Evolutionary conservation across 805 yeast genomes (phyloP).

Genomic region (Monosporozyma unispora): DNA sequence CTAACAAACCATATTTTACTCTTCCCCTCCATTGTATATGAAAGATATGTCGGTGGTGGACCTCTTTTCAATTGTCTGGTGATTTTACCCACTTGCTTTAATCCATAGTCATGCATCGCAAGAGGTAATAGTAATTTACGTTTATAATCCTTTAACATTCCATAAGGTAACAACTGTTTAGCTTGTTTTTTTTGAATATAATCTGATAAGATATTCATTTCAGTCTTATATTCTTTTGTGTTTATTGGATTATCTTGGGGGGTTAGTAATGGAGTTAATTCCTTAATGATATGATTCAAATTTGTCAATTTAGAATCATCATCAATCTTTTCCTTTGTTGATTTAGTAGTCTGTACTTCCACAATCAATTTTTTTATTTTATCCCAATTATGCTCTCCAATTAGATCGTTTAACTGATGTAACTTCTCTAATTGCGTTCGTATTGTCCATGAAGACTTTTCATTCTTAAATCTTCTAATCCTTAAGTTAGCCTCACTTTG

Average conservation of each 20-base stretch:
- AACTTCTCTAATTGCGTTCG: slow-evolving; percentile 11
- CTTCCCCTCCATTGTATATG: slow-evolving; percentile 20
- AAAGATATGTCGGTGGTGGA: slow-evolving; percentile 17
- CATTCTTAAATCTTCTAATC: slow-evolving; percentile 12
- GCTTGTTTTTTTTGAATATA: slow-evolving; percentile 13
- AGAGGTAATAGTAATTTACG: slow-evolving; percentile 17
- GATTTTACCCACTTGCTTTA: slow-evolving; percentile 11
- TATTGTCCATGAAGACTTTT: slow-evolving; percentile 24
- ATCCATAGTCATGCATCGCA: slow-evolving; percentile 21
- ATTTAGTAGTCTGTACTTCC: not conserved
- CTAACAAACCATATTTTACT: slow-evolving; percentile 26
- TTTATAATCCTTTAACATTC: slow-evolving; percentile 12
- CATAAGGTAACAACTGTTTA: slow-evolving; percentile 10
- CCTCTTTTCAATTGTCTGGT: slow-evolving; percentile 19
- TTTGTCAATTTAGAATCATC: not conserved
- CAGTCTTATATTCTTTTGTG: not conserved
- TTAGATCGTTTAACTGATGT: slow-evolving; percentile 8
- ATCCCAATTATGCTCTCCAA: slow-evolving; percentile 4
- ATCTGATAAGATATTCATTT: slow-evolving; percentile 11
- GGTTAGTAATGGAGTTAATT: not conserved
- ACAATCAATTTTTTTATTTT: not conserved
- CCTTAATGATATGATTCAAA: not conserved
- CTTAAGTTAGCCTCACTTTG: slow-evolving; percentile 5
- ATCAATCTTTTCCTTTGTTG: not conserved
- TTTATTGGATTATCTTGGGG: not conserved